A percentile compares a stretch with the other conserved stretches of the same genome.
Evolutionary conservation across 306 rosid species (phyloP).

Genomic region (Medicago arabica): DNA sequence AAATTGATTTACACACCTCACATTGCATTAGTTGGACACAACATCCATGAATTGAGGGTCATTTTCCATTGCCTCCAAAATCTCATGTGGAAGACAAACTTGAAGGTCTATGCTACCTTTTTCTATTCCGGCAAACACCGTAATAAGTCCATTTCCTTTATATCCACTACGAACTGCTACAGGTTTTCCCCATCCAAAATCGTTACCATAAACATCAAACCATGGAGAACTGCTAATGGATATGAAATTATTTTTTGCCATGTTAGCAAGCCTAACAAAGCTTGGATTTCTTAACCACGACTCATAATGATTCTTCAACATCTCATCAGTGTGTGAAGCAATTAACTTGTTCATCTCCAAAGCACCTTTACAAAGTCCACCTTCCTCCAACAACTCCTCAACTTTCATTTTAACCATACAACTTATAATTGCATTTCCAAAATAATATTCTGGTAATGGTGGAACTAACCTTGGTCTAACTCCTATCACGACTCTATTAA

Average conservation of each 20-base stretch:
- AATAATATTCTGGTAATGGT: neutral
- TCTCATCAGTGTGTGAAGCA: neutral
- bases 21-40: neutral
- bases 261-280: neutral
- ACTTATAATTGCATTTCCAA: neutral
- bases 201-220: constrained; percentile 1
- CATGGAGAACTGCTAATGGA: neutral
- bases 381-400: neutral
- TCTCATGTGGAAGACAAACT: neutral
- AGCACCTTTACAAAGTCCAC: neutral
- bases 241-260: neutral
- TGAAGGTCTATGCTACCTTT: neutral
- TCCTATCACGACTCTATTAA: neutral
- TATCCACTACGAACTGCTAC: neutral
- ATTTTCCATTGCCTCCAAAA: neutral
- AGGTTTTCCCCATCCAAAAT: neutral
- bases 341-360: neutral
- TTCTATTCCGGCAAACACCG: neutral
- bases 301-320: neutral
- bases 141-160: neutral
- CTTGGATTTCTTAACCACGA: neutral
- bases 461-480: neutral
- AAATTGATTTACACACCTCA: neutral
- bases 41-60: neutral
- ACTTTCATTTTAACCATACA: neutral